phyloP scores from a whole-genome alignment of 78 protist species.

The Dictyostelium capitatum region DNA sequence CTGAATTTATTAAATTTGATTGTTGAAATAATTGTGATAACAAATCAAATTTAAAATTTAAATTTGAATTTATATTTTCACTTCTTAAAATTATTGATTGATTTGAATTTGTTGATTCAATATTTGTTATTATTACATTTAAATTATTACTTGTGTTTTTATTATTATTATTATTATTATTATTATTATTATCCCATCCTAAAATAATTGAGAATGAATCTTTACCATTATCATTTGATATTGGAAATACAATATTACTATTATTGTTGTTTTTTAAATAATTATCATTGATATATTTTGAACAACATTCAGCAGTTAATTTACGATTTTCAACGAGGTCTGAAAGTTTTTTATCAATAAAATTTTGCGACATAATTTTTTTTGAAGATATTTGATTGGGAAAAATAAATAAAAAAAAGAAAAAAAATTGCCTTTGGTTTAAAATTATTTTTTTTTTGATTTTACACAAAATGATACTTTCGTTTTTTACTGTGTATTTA shows the following conservation, averaged over 20 bases:
- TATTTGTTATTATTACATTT: background rate
- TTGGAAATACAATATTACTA: background rate
- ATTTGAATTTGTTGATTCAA: background rate
- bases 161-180: background rate
- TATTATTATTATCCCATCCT: background rate
- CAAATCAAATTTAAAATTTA: slow-evolving; percentile 1
- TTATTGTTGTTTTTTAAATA: background rate
- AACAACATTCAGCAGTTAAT: no score
- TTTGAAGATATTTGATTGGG: no score
- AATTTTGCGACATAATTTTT: no score
- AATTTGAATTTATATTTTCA: background rate
- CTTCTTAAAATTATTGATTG: background rate
- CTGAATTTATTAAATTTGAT: background rate
- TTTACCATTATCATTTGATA: background rate
- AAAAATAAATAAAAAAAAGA: no score
- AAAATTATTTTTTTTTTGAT: no score
- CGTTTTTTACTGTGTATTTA: no score
- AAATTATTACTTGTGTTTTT: background rate
- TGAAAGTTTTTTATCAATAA: no score
- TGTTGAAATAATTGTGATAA: background rate
- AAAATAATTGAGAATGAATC: background rate
- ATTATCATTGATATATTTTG: no score
- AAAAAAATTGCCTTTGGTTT: no score
- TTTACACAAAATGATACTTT: no score
- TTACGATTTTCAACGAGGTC: no score